These are phyloP conservation scores for Bacterosira constricta DNA, from an alignment of 108 stramenopile species.

Conservation along the genomic window DNA sequence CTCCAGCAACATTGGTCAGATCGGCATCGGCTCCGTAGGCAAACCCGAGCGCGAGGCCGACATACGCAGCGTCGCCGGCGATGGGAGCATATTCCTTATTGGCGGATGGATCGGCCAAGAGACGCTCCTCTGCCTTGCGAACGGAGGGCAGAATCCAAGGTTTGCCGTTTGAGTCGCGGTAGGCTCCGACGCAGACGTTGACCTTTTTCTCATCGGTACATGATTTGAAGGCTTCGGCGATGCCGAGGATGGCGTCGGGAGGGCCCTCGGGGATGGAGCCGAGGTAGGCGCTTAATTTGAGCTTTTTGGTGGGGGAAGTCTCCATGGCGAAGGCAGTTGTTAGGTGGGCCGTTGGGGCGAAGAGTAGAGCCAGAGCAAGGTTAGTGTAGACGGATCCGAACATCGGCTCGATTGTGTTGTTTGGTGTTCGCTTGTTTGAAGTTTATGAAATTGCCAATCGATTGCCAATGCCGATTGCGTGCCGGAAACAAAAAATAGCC, in stretches of 20 bases:
- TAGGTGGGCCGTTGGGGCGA: not conserved
- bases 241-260: slow-evolving; percentile 97
- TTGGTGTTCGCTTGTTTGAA: not conserved
- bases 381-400: not conserved
- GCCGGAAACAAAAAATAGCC: no score
- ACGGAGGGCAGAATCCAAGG: slow-evolving; percentile 96
- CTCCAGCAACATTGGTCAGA: slow-evolving; percentile 80
- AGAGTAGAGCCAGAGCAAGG: not conserved
- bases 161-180: slow-evolving; percentile 89
- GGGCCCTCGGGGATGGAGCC: slow-evolving; percentile 83
- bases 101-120: slow-evolving; percentile 62
- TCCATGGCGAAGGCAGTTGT: not conserved
- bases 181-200: slow-evolving; percentile 95
- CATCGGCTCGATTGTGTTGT: not conserved
- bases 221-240: slow-evolving; percentile 93
- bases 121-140: slow-evolving; percentile 80
- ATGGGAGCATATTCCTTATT: slow-evolving; percentile 98
- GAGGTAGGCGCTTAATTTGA: slow-evolving; percentile 33
- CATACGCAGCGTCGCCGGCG: slow-evolving; percentile 86
- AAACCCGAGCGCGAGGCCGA: slow-evolving; percentile 86
- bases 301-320: not conserved
- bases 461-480: no score
- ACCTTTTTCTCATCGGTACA: slow-evolving; percentile 85
- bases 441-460: no score
- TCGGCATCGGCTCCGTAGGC: slow-evolving; percentile 87